Conservation (phyloP, 75 land plant genomes). For the Pinus albicaulis region DNA sequence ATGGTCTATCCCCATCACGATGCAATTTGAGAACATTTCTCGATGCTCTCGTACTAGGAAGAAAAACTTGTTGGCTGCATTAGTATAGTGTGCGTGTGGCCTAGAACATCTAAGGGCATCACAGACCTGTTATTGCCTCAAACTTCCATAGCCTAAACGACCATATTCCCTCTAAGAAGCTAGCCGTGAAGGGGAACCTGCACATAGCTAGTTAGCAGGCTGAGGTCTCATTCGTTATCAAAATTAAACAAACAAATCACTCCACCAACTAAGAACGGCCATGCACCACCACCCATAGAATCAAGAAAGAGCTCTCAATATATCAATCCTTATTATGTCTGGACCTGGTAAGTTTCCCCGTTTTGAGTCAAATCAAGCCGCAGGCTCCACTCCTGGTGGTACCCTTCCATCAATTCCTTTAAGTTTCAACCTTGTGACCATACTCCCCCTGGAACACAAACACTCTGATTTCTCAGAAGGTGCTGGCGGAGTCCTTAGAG, state of each 20-base stretch:
- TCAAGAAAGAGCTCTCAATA: conserved; percentile 58
- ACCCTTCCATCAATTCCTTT: conserved; percentile 59
- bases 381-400: conserved; percentile 60
- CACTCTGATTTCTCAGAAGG: conserved; percentile 10
- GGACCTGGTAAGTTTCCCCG: conserved; percentile 50
- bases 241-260: conserved; percentile 92
- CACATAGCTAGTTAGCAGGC: conserved; percentile 80
- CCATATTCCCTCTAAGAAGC: conserved; percentile 69
- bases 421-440: conserved; percentile 68
- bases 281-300: conserved; percentile 68
- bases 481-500: conserved; percentile 2
- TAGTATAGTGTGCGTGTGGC: conserved; percentile 57
- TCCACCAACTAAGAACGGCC: conserved; percentile 69
- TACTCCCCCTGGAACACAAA: conserved; percentile 9
- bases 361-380: conserved; percentile 59
- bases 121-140: conserved; percentile 81
- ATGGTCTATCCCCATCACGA: conserved; percentile 45
- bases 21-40: conserved; percentile 34
- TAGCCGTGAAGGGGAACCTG: conserved; percentile 25
- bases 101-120: conserved; percentile 86
- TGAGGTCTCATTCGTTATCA: conserved; percentile 95
- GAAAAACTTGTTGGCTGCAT: conserved; percentile 40
- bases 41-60: conserved; percentile 19
- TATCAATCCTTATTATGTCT: conserved; percentile 59
- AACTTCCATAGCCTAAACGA: conserved; percentile 64